These are phyloP conservation scores for Petunia axillaris DNA, from an alignment of 257 asterid species.

Conservation along the genomic window DNA sequence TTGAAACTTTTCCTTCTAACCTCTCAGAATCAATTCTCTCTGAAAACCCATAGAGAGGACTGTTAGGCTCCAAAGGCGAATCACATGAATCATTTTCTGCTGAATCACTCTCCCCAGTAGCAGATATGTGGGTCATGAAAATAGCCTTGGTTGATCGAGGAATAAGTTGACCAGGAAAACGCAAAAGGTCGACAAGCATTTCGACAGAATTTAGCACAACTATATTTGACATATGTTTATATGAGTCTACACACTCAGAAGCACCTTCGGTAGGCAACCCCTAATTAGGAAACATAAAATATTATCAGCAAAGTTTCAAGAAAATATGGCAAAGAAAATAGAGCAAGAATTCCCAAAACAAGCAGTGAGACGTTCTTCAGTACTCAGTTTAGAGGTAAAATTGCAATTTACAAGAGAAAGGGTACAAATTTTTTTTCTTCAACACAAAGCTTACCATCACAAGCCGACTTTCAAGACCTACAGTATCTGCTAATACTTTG, in stretches of 20 bases:
- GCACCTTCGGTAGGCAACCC: slow-evolving; percentile 93
- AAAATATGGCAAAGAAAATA: slow-evolving; percentile 27
- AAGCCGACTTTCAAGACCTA: slow-evolving; percentile 89
- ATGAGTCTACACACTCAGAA: slow-evolving; percentile 81
- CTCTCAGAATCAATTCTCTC: slow-evolving; percentile 82
- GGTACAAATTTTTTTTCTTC: slow-evolving; percentile 5
- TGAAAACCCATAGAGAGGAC: slow-evolving; percentile 89
- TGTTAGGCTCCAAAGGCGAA: slow-evolving; percentile 98
- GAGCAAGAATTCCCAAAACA: slow-evolving; percentile 18
- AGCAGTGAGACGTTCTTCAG: neutral
- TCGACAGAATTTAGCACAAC: slow-evolving; percentile 81
- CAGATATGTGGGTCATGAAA: slow-evolving; percentile 83
- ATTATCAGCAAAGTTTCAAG: slow-evolving; percentile 20
- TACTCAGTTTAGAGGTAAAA: neutral
- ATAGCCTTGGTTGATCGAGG: slow-evolving; percentile 83
- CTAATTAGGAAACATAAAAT: slow-evolving; percentile 45
- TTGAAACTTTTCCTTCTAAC: slow-evolving; percentile 40
- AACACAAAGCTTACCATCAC: slow-evolving; percentile 73
- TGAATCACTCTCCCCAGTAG: slow-evolving; percentile 98
- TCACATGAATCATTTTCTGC: slow-evolving; percentile 99
- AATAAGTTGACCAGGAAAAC: slow-evolving; percentile 91
- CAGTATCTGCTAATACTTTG: slow-evolving; percentile 97
- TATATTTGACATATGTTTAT: slow-evolving; percentile 89
- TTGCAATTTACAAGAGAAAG: neutral
- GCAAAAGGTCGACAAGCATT: slow-evolving; percentile 78